Conservation (phyloP, 2,329 filamentous ascomycete species). For the Trematosphaeria pertusa region DNA sequence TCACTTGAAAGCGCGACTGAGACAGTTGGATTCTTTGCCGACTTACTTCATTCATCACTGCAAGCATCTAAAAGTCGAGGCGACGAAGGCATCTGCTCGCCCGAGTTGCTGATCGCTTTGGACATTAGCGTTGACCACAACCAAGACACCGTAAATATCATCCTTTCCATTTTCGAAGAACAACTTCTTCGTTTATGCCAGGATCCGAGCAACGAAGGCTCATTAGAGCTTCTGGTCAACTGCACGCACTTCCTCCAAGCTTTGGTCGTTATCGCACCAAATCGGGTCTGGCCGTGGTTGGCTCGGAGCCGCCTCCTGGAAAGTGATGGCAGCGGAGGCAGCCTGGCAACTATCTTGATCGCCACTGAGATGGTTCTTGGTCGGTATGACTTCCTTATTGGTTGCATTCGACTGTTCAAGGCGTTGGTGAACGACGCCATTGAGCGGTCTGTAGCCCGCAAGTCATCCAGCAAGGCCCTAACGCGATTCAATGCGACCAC, state of each 20-base stretch:
- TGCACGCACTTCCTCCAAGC: slow-evolving; percentile 83
- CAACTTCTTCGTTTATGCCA: slow-evolving; percentile 59
- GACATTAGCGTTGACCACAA: slow-evolving; percentile 57
- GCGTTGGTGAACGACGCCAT: slow-evolving; percentile 78
- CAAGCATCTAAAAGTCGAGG: slow-evolving; percentile 27
- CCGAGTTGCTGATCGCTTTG: slow-evolving; percentile 38
- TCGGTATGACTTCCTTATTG: slow-evolving; percentile 77
- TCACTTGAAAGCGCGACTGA: slow-evolving; percentile 72
- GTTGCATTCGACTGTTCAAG: slow-evolving; percentile 76
- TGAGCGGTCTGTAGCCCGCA: slow-evolving; percentile 71
- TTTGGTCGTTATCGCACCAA: slow-evolving; percentile 74
- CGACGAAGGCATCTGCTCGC: slow-evolving; percentile 28
- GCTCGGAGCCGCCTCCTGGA: slow-evolving; percentile 81
- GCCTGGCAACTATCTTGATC: slow-evolving; percentile 80
- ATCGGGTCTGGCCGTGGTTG: slow-evolving; percentile 89
- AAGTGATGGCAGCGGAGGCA: slow-evolving; percentile 75
- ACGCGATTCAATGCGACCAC: slow-evolving; percentile 56
- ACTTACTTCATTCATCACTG: slow-evolving; percentile 63
- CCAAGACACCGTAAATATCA: slow-evolving; percentile 77
- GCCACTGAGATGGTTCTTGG: slow-evolving; percentile 79
- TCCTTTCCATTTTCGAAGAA: slow-evolving; percentile 85
- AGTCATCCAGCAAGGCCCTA: slow-evolving; percentile 60
- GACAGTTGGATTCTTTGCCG: slow-evolving; percentile 75
- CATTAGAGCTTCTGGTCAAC: slow-evolving; percentile 71
- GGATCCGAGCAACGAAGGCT: slow-evolving; percentile 67